Conservation (phyloP, 768 basidiomycete species). For the Pisolithus microcarpus region DNA sequence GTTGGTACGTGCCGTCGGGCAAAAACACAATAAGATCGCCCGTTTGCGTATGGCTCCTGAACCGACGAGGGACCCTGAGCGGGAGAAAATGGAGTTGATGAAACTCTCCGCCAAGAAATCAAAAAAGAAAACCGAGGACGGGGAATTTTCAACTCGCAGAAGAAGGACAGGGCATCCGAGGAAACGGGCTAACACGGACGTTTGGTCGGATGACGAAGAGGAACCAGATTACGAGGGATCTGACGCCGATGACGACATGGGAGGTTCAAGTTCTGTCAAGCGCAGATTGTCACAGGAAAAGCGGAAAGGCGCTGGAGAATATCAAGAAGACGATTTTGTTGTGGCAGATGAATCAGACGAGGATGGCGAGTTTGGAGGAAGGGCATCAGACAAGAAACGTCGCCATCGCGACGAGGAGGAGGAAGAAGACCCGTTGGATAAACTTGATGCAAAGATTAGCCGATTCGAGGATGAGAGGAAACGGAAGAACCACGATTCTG, state of each 20-base stretch:
- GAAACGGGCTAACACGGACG: conserved; percentile 38
- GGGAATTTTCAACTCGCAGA: conserved; percentile 40
- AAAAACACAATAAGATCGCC: conserved; percentile 77
- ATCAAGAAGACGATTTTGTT: conserved; percentile 80
- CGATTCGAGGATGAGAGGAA: conserved; percentile 50
- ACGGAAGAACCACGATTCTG: conserved; percentile 29
- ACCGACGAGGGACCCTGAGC: conserved; percentile 68
- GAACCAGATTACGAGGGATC: conserved; percentile 49
- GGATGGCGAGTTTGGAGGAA: conserved; percentile 37
- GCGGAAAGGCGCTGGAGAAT: conserved; percentile 56
- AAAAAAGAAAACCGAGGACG: conserved; percentile 48
- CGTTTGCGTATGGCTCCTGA: conserved; percentile 76
- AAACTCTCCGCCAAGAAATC: conserved; percentile 60
- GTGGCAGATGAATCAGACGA: conserved; percentile 74
- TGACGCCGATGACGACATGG: conserved; percentile 55
- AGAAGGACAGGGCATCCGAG: conserved; percentile 39
- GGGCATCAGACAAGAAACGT: conserved; percentile 29
- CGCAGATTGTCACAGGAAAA: conserved; percentile 38
- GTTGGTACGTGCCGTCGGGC: conserved; percentile 79
- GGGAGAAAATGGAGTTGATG: conserved; percentile 60
- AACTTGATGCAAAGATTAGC: conserved; percentile 60
- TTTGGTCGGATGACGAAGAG: conserved; percentile 70
- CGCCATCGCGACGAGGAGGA: conserved; percentile 34
- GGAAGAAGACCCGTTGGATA: conserved; percentile 62
- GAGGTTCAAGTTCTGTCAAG: conserved; percentile 28